phyloP scores from a whole-genome alignment of 176 grass and related monocot genomes.

The Juncus effusus region DNA sequence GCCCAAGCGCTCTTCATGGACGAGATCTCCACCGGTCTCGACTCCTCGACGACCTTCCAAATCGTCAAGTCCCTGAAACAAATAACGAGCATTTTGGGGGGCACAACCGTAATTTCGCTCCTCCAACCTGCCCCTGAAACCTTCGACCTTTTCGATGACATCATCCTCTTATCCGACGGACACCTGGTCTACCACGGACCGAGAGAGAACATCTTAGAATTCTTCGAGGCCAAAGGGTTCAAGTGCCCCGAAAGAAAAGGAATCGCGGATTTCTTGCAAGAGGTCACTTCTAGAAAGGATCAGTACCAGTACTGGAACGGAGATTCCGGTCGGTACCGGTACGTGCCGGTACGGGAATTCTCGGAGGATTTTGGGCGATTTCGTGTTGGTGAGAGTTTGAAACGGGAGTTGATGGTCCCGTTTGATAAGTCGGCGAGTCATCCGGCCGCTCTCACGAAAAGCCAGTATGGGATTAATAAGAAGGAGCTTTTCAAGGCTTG shows the following conservation, averaged over 20 bases:
- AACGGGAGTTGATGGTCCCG: slow-evolving; percentile 24
- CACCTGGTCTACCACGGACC: slow-evolving; percentile 67
- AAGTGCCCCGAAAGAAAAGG: slow-evolving; percentile 59
- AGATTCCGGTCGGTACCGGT: slow-evolving; percentile 17
- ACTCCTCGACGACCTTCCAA: slow-evolving; percentile 64
- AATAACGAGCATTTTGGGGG: slow-evolving; percentile 42
- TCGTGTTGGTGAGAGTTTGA: slow-evolving; percentile 35
- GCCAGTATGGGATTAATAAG: slow-evolving; percentile 39
- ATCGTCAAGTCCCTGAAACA: slow-evolving; percentile 56
- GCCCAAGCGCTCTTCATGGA: slow-evolving; percentile 59
- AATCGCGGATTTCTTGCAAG: slow-evolving; percentile 62
- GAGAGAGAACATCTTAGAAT: slow-evolving; percentile 52
- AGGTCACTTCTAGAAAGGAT: slow-evolving; percentile 60
- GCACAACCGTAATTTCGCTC: slow-evolving; percentile 51
- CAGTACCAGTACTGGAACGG: slow-evolving; percentile 49
- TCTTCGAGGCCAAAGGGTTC: slow-evolving; percentile 59
- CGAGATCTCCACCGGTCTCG: slow-evolving; percentile 68
- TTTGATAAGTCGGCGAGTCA: slow-evolving; percentile 40
- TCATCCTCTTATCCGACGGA: slow-evolving; percentile 59
- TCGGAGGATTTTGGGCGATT: slow-evolving; percentile 42
- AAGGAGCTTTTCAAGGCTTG: slow-evolving; percentile 42
- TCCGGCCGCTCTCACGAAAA: slow-evolving; percentile 45
- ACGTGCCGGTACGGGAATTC: slow-evolving; percentile 52
- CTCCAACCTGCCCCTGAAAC: slow-evolving; percentile 63
- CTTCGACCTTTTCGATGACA: slow-evolving; percentile 55